phyloP scores from a whole-genome alignment of 2,329 filamentous ascomycete genomes.

The Aspergillus fumigatiaffinis region DNA sequence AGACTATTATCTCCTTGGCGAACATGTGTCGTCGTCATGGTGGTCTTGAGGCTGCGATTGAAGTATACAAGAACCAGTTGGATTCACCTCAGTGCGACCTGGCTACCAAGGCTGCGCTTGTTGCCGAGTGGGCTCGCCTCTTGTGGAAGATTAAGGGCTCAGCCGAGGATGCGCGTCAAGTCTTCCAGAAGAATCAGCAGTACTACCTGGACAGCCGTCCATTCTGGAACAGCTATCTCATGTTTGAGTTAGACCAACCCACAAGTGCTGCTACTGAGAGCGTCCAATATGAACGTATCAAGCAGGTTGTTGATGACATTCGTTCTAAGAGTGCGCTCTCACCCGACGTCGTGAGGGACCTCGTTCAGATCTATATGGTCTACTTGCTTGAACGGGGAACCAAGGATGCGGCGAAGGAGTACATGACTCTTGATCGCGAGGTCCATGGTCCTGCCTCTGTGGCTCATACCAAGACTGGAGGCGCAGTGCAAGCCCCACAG shows the following conservation, averaged over 20 bases:
- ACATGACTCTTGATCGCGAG: slow-evolving; percentile 76
- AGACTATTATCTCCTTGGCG: slow-evolving; percentile 83
- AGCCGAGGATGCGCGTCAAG: slow-evolving; percentile 72
- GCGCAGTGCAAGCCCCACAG: slow-evolving; percentile 19
- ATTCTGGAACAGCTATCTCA: slow-evolving; percentile 87
- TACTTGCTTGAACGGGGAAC: slow-evolving; percentile 81
- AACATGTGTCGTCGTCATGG: slow-evolving; percentile 80
- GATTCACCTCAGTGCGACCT: slow-evolving; percentile 67
- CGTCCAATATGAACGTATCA: slow-evolving; percentile 68
- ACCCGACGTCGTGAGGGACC: slow-evolving; percentile 63
- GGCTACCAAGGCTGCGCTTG: slow-evolving; percentile 79
- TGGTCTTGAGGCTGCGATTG: slow-evolving; percentile 78
- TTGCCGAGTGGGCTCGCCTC: slow-evolving; percentile 82
- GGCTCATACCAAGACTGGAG: slow-evolving; percentile 28
- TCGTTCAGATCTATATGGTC: slow-evolving; percentile 73
- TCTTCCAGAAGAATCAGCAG: slow-evolving; percentile 78
- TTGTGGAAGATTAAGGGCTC: slow-evolving; percentile 85
- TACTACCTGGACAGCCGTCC: slow-evolving; percentile 79
- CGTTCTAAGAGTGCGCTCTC: slow-evolving; percentile 69
- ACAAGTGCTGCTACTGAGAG: slow-evolving; percentile 61
- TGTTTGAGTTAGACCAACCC: slow-evolving; percentile 84
- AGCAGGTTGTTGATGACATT: slow-evolving; percentile 73
- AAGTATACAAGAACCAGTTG: slow-evolving; percentile 76
- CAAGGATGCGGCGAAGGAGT: slow-evolving; percentile 81
- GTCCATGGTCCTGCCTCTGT: slow-evolving; percentile 65